Conservation (phyloP, 2,329 filamentous ascomycete genomes). For the Ophiostoma sp. region DNA sequence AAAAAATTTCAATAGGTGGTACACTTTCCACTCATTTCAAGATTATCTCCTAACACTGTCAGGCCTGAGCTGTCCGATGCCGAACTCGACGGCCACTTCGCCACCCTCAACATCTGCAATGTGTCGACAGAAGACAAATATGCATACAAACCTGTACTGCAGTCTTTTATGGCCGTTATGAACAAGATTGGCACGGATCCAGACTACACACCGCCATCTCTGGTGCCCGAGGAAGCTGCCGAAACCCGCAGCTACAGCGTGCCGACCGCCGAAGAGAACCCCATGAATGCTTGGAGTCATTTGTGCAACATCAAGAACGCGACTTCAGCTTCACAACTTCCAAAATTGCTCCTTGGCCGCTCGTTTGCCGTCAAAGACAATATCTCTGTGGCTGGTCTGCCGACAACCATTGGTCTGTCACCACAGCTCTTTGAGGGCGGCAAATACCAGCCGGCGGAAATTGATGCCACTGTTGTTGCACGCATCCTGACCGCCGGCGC, state of each 20-base stretch:
- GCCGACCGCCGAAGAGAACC: constrained; percentile 32
- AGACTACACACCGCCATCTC: constrained; percentile 34
- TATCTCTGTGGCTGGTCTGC: constrained; percentile 65
- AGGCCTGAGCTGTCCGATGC: constrained; percentile 11
- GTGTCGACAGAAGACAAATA: constrained; percentile 31
- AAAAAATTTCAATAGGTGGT: not conserved
- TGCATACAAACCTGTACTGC: constrained; percentile 34
- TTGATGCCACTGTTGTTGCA: constrained; percentile 45
- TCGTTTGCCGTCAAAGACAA: constrained; percentile 76
- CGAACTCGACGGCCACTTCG: constrained; percentile 25
- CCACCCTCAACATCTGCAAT: constrained; percentile 28
- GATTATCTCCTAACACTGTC: not conserved
- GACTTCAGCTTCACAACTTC: not conserved
- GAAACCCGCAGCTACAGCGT: constrained; percentile 31
- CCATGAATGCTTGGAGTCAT: constrained; percentile 40
- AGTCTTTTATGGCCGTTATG: constrained; percentile 36
- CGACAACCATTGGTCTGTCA: constrained; percentile 55
- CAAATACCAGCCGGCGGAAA: constrained; percentile 66
- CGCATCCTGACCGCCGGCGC: constrained; percentile 61
- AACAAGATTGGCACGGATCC: constrained; percentile 29
- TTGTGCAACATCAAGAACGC: constrained; percentile 32
- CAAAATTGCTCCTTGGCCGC: constrained; percentile 65
- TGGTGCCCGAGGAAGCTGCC: constrained; percentile 28
- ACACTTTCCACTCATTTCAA: not conserved
- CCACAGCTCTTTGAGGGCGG: constrained; percentile 39